Evolutionary conservation across 2,329 filamentous ascomycete genomes (phyloP).

Genomic region (Colletotrichum horii): DNA sequence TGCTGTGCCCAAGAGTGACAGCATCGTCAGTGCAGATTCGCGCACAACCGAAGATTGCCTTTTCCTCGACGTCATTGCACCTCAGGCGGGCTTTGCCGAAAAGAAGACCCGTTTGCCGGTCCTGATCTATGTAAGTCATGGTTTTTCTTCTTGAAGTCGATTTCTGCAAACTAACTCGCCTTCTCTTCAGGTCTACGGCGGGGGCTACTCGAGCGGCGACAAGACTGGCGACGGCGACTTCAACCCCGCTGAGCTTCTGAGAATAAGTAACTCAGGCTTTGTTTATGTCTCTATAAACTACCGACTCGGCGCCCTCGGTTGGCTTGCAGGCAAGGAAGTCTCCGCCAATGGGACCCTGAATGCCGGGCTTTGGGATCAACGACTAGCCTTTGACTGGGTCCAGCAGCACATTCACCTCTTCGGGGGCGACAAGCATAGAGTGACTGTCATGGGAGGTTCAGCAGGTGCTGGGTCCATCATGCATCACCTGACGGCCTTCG

Average conservation of each 20-base stretch:
- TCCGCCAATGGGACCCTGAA: neutral
- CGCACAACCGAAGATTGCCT: neutral
- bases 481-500: neutral
- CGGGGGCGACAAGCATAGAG: neutral
- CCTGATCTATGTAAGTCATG: neutral
- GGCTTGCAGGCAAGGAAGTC: slow-evolving; percentile 11
- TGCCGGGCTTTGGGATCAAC: slow-evolving; percentile 1
- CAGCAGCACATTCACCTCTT: neutral
- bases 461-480: neutral
- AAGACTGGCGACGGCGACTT: neutral
- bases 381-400: neutral
- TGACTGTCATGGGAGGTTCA: neutral
- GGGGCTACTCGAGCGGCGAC: neutral
- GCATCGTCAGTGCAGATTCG: neutral
- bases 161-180: neutral
- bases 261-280: neutral
- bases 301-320: neutral
- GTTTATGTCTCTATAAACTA: neutral
- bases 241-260: neutral
- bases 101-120: neutral
- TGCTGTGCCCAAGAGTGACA: slow-evolving; percentile 23
- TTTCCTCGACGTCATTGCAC: neutral
- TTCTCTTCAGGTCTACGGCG: slow-evolving; percentile 11
- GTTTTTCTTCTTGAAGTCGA: neutral
- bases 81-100: neutral